phyloP scores from a whole-genome alignment of 164 flowering plant species.

The Sedum album region DNA sequence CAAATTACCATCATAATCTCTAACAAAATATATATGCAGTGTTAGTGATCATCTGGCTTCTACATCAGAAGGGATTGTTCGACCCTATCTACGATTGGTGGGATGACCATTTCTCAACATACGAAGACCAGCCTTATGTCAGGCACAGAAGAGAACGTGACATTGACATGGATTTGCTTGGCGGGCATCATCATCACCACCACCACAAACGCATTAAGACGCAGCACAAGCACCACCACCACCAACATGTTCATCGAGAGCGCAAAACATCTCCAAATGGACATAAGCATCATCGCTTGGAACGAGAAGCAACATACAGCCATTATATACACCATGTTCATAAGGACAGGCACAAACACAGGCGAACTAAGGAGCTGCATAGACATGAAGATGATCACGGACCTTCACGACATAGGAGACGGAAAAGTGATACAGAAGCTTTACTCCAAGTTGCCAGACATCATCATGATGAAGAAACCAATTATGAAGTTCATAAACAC shows the following conservation, averaged over 20 bases:
- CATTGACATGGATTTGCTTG: conserved; percentile 15
- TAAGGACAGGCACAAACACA: not conserved
- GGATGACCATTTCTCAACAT: conserved; percentile 45
- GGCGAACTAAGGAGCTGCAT: not conserved
- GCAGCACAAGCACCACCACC: conserved; percentile 23
- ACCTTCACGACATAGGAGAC: not conserved
- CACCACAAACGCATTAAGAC: conserved; percentile 28
- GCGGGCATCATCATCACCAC: conserved; percentile 15
- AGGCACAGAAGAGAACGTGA: conserved; percentile 16
- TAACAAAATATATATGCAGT: conserved; percentile 45
- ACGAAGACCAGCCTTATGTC: conserved; percentile 12
- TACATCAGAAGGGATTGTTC: conserved; percentile 81
- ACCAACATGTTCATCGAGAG: not conserved
- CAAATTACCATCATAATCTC: not conserved
- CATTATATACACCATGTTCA: not conserved
- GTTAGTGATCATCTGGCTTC: conserved; percentile 69
- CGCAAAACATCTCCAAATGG: not conserved
- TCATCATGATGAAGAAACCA: too few relatives aligned
- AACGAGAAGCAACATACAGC: not conserved
- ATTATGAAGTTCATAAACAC: too few relatives aligned
- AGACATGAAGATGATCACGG: not conserved
- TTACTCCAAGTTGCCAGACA: too few relatives aligned
- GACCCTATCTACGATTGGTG: conserved; percentile 91
- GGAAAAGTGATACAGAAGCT: not conserved
- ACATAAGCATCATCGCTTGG: conserved; percentile 12